Base-by-base conservation (phyloP, 1,284 basidiomycete genomes). In the Trametes hirsuta region DNA sequence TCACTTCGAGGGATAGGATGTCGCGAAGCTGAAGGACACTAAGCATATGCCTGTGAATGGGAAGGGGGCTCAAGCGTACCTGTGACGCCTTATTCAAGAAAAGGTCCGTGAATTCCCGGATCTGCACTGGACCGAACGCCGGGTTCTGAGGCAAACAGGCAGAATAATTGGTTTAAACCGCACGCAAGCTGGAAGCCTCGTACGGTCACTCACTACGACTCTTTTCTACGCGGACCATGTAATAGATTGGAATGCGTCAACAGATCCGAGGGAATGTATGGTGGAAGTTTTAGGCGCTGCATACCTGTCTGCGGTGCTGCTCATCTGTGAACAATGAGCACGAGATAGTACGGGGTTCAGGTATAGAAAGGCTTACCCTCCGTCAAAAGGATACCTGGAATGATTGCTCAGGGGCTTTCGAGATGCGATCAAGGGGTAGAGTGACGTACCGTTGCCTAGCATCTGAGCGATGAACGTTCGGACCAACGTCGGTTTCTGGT, bases 81-180 rank as follows among this genome's bases (percentile, higher is more conserved):
- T 81, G 74, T 0, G 76, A 63, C 0, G 85, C 72, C 70, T 86
- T 86, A 2, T 78, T 74, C 2, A 84, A 58, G 60, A 87, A 86
- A 15, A 86, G 77, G 21, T 76, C 75, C 0, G 81, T 85, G 0
- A 86, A 69, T 44, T 80, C 81, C 2, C 85, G 74, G 30, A 86
- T 78, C 62, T 85, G 81, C 1, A 77, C 68, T 0, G 78, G 76
- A 8, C 84, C 81, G 58, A 88, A 86, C 1, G 83, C 84, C n/a
- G 84, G 84, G 61, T 84, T 87, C 84, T 71, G 35, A 8, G 3
- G 18, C 18, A 18, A 18, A 18, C 18, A 18, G 18, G 18, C 18
- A 18, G 18, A 18, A 18, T 18, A 18, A 18, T 18, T 18, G 18
- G 18, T 18, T 18, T 18, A 18, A 18, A 18, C 18, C 18, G 18